Conservation (phyloP, 306 rosid species). For the Begonia masoniana region DNA sequence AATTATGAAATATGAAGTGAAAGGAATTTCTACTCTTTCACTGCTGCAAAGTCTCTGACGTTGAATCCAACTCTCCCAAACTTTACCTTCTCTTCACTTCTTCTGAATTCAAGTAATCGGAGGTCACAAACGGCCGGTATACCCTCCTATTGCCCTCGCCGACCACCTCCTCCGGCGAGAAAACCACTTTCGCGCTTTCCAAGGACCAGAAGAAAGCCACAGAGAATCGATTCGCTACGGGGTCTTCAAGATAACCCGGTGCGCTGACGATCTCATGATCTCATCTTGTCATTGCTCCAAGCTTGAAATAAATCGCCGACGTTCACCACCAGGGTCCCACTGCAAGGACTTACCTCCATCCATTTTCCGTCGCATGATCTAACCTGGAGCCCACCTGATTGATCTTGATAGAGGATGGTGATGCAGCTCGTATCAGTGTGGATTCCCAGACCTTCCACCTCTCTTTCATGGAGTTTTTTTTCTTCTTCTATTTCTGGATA, state of each 20-base stretch:
- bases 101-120: slow-evolving; percentile 75
- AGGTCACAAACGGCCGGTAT: slow-evolving; percentile 51
- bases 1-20: too few relatives aligned
- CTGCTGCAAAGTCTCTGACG: slow-evolving; percentile 71
- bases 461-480: not conserved
- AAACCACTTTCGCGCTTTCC: slow-evolving; percentile 52
- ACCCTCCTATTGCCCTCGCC: slow-evolving; percentile 43
- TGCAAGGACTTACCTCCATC: slow-evolving; percentile 69
- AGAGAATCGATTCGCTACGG: slow-evolving; percentile 49
- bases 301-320: slow-evolving; percentile 90
- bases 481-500: slow-evolving; percentile 12
- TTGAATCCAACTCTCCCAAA: slow-evolving; percentile 87
- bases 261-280: slow-evolving; percentile 85
- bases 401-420: slow-evolving; percentile 70
- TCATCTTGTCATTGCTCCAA: slow-evolving; percentile 73
- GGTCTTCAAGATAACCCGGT: slow-evolving; percentile 58
- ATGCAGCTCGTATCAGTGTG: slow-evolving; percentile 94
- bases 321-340: slow-evolving; percentile 72
- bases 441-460: slow-evolving; percentile 87
- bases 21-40: not conserved
- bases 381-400: slow-evolving; percentile 83
- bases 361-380: slow-evolving; percentile 65
- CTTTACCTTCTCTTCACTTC: slow-evolving; percentile 63
- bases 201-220: slow-evolving; percentile 90
- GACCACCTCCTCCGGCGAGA: slow-evolving; percentile 64